Percentiles rank a stretch among this genome's conserved stretches.
Conservation (phyloP, 2,329 filamentous ascomycete genomes). For the Mycosphaerella sp. region DNA sequence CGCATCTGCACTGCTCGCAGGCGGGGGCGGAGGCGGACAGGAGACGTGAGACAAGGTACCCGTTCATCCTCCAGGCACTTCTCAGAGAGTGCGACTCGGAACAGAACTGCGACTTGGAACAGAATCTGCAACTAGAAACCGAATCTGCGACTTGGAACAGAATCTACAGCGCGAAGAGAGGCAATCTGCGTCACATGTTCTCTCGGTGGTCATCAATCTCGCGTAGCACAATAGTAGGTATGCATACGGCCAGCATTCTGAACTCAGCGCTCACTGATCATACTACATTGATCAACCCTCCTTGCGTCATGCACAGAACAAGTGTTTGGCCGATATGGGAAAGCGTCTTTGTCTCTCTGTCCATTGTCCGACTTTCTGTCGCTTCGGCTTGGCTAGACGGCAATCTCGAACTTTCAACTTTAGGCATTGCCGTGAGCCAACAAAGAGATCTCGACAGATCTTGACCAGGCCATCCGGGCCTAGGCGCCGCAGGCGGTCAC, state of each 20-base stretch:
- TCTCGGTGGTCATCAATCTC: background rate
- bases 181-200: background rate
- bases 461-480: background rate
- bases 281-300: slow-evolving; percentile 5
- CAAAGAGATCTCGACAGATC: slow-evolving; percentile 3
- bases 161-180: background rate
- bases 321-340: slow-evolving; percentile 1
- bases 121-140: too few species aligned
- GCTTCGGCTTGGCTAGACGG: slow-evolving; percentile 1
- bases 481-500: slow-evolving; percentile 7
- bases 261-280: background rate
- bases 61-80: too few species aligned
- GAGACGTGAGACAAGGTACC: background rate
- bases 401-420: slow-evolving; percentile 7
- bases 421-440: slow-evolving; percentile 3
- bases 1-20: background rate
- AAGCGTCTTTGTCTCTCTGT: slow-evolving; percentile 2
- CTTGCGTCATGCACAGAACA: background rate
- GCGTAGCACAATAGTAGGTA: slow-evolving; percentile 2
- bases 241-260: background rate
- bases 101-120: too few species aligned
- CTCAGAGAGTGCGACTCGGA: too few species aligned
- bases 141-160: background rate
- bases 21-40: background rate
- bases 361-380: slow-evolving; percentile 7